These are phyloP conservation scores for Talinum fruticosum DNA, from an alignment of 148 eudicot genomes.

Conservation along the genomic window DNA sequence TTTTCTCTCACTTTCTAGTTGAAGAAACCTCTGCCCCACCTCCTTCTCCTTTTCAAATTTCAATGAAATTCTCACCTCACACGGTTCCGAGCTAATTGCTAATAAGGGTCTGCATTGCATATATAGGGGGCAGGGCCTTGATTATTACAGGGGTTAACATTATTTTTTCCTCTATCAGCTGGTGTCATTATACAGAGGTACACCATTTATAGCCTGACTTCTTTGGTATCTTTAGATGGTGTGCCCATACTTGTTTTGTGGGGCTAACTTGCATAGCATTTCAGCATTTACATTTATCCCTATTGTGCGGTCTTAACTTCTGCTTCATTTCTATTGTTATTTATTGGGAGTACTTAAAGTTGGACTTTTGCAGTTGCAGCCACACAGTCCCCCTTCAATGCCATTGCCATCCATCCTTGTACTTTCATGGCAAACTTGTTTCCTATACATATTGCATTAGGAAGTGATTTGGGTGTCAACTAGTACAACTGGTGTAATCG, in stretches of 20 bases:
- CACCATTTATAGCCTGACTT: slow-evolving; percentile 6
- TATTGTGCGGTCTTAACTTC: too few relatives aligned
- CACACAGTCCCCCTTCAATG: neutral
- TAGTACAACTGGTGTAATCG: too few relatives aligned
- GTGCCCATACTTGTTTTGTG: neutral
- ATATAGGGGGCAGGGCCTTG: neutral
- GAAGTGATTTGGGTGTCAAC: too few relatives aligned
- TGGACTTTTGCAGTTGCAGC: neutral
- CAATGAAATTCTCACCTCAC: slow-evolving; percentile 1
- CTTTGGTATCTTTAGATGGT: neutral
- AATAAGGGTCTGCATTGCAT: neutral
- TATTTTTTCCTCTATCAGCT: neutral
- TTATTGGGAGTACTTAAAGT: neutral
- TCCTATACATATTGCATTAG: too few relatives aligned
- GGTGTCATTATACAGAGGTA: neutral
- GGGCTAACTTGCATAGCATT: slow-evolving; percentile 5
- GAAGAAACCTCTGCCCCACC: slow-evolving; percentile 9
- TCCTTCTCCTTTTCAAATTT: neutral
- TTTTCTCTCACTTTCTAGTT: neutral
- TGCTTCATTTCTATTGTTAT: neutral
- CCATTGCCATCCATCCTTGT: neutral
- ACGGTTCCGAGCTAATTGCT: slow-evolving; percentile 5
- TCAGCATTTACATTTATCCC: too few relatives aligned
- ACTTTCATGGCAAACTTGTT: neutral
- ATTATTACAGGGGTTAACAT: neutral